Percentiles rank a stretch among this genome's conserved stretches.
Evolutionary conservation across 768 basidiomycete genomes (phyloP).

Genomic region (Boletus eberwhitei): DNA sequence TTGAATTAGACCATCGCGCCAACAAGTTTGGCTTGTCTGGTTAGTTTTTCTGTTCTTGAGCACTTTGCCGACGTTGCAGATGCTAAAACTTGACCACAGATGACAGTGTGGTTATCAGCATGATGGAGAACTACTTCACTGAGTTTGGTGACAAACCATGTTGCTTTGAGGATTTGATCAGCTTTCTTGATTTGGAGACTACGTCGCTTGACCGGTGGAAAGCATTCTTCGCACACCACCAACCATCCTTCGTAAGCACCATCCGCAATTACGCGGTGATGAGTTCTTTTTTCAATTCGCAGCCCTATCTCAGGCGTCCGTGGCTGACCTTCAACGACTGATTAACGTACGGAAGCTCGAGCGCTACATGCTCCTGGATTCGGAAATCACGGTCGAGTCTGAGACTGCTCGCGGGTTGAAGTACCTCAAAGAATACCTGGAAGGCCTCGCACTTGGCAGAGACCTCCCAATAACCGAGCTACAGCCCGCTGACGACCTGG

Average conservation of each 20-base stretch:
- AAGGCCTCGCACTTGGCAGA: conserved; percentile 63
- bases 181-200: conserved; percentile 54
- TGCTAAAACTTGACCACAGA: conserved; percentile 36
- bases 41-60: conserved; percentile 19
- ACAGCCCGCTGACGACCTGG: conserved; percentile 85
- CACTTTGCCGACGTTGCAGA: not conserved
- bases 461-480: conserved; percentile 71
- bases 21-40: conserved; percentile 44
- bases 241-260: conserved; percentile 47
- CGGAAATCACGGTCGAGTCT: conserved; percentile 51
- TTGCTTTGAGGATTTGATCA: conserved; percentile 81
- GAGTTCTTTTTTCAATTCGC: conserved; percentile 16
- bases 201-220: conserved; percentile 51
- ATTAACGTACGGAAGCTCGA: conserved; percentile 77
- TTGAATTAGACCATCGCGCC: conserved; percentile 72
- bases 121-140: conserved; percentile 67
- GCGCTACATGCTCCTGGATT: conserved; percentile 51
- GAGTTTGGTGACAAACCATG: conserved; percentile 77
- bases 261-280: conserved; percentile 5
- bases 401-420: conserved; percentile 51
- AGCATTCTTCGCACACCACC: conserved; percentile 47
- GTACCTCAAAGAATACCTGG: conserved; percentile 61
- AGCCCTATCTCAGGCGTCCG: conserved; percentile 39
- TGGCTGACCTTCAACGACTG: conserved; percentile 54
- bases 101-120: conserved; percentile 37